A percentile compares a stretch with the other conserved stretches of the same genome.
Conservation (phyloP, 441 rosid genomes). For the Mallotus japonicus region DNA sequence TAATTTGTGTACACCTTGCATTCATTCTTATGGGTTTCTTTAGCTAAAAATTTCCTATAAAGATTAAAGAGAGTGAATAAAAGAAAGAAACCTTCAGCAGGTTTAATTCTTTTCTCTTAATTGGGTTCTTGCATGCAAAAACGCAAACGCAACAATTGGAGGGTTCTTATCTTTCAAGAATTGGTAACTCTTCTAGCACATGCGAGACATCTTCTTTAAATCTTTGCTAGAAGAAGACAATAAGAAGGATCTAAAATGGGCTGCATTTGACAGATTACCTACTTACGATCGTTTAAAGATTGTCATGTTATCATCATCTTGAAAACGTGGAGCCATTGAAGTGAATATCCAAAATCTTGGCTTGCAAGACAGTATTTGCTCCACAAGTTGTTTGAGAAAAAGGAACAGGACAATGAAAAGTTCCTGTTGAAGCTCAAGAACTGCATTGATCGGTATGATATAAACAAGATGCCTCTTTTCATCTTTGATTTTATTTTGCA, state of each 20-base stretch:
- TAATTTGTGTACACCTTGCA: too few relatives aligned
- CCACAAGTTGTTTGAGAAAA: constrained; percentile 45
- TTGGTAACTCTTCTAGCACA: too few relatives aligned
- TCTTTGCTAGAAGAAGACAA: constrained; percentile 54
- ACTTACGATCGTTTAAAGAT: constrained; percentile 55
- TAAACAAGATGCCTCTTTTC: not conserved
- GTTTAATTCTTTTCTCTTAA: too few relatives aligned
- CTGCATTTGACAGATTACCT: constrained; percentile 59
- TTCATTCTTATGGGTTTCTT: too few relatives aligned
- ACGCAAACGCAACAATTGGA: too few relatives aligned
- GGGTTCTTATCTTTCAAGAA: too few relatives aligned
- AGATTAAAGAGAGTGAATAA: too few relatives aligned
- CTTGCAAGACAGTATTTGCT: constrained; percentile 33
- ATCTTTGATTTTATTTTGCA: too few relatives aligned
- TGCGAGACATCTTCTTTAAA: constrained; percentile 40
- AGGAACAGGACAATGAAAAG: constrained; percentile 61
- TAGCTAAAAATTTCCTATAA: too few relatives aligned
- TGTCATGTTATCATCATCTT: constrained; percentile 41
- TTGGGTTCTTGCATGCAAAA: too few relatives aligned
- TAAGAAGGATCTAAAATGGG: constrained; percentile 72
- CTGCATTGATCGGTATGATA: constrained; percentile 19
- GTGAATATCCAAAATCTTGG: constrained; percentile 47
- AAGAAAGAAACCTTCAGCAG: too few relatives aligned
- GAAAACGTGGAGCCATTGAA: constrained; percentile 33
- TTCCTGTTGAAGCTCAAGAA: constrained; percentile 60